Evolutionary conservation across 2,329 filamentous ascomycete species (phyloP).

Genomic region (Cercospora sp.): DNA sequence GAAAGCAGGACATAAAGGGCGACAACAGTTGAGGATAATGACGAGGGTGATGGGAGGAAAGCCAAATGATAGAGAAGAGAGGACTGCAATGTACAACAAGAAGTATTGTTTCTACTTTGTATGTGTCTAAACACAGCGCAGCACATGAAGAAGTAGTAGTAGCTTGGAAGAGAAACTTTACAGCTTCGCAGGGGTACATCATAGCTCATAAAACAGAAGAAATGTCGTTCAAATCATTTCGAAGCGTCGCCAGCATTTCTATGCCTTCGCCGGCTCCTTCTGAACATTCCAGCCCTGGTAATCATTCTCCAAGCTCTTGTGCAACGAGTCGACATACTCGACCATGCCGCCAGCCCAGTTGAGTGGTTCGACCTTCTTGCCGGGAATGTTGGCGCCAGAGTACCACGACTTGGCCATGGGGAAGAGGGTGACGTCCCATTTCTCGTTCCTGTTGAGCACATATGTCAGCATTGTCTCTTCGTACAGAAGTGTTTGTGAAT

Average conservation of each 20-base stretch:
- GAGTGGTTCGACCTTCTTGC: constrained; percentile 49
- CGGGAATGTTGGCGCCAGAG: constrained; percentile 47
- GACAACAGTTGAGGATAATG: too few relatives aligned
- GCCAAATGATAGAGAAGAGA: too few relatives aligned
- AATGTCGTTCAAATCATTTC: background rate
- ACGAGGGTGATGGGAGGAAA: too few relatives aligned
- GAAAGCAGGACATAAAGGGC: too few relatives aligned
- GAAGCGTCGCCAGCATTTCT: background rate
- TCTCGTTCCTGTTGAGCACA: constrained; percentile 27
- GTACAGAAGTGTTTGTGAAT: background rate
- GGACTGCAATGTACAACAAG: too few relatives aligned
- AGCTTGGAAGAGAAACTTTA: too few relatives aligned
- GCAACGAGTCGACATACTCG: constrained; percentile 31
- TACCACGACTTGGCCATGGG: constrained; percentile 39
- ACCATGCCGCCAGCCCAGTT: constrained; percentile 49
- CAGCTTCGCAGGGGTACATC: background rate
- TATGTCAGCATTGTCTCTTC: constrained; percentile 31
- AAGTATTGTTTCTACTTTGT: too few relatives aligned
- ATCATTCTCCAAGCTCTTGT: constrained; percentile 35
- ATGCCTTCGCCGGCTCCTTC: constrained; percentile 20
- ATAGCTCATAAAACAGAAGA: background rate
- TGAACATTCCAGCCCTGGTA: constrained; percentile 35
- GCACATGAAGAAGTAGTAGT: too few relatives aligned
- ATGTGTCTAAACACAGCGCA: too few relatives aligned
- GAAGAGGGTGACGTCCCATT: constrained; percentile 37